Conservation (phyloP, 2,329 filamentous ascomycete genomes). For the Neonectria punicea region DNA sequence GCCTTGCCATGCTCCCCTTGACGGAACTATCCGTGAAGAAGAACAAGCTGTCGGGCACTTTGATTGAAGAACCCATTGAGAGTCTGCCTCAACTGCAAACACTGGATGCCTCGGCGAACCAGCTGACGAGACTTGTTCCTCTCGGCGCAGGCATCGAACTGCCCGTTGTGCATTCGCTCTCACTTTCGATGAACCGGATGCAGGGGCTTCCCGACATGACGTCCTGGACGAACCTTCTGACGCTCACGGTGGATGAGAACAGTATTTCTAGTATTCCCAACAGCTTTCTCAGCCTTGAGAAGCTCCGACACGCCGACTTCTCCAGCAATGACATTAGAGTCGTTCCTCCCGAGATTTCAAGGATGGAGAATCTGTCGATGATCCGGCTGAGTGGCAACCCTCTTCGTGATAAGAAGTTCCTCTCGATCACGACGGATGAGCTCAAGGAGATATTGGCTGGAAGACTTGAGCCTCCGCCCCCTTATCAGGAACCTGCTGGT, state of each 20-base stretch:
- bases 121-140: slow-evolving; percentile 66
- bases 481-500: slow-evolving; percentile 49
- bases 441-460: slow-evolving; percentile 78
- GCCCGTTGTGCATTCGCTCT: slow-evolving; percentile 78
- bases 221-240: slow-evolving; percentile 78
- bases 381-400: slow-evolving; percentile 90
- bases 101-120: slow-evolving; percentile 82
- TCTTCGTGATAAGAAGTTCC: slow-evolving; percentile 85
- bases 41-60: slow-evolving; percentile 78
- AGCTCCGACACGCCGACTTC: slow-evolving; percentile 82
- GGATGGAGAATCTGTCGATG: slow-evolving; percentile 81
- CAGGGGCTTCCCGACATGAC: slow-evolving; percentile 76
- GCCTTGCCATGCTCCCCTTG: slow-evolving; percentile 74
- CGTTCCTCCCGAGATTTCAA: slow-evolving; percentile 79
- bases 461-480: slow-evolving; percentile 69
- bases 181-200: slow-evolving; percentile 84
- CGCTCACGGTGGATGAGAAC: slow-evolving; percentile 84
- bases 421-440: slow-evolving; percentile 82
- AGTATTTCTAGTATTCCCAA: slow-evolving; percentile 78
- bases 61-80: slow-evolving; percentile 73
- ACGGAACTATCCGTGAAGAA: slow-evolving; percentile 79
- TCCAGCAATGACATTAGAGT: slow-evolving; percentile 84
- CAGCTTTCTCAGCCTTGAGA: slow-evolving; percentile 75
- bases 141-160: slow-evolving; percentile 63
- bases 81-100: slow-evolving; percentile 73